phyloP scores from a whole-genome alignment of 140 eudicot genomes.

The Ambrosia hybrid region DNA sequence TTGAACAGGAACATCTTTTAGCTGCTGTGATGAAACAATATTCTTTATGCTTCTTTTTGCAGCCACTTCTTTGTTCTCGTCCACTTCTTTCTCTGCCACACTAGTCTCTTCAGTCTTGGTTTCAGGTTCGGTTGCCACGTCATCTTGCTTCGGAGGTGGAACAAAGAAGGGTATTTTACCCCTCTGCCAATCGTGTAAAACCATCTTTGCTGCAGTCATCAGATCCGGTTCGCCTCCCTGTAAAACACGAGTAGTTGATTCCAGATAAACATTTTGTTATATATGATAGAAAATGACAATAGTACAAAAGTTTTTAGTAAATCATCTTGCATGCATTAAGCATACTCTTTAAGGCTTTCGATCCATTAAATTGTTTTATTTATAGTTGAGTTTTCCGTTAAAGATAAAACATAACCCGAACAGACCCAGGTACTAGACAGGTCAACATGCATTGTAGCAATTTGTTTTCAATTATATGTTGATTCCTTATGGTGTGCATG shows the following conservation, averaged over 20 bases:
- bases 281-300: background rate
- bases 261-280: background rate
- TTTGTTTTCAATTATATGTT: no score
- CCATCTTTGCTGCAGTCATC: conserved; percentile 97
- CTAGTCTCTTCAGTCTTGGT: conserved; percentile 19
- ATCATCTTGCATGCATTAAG: background rate
- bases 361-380: background rate
- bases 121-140: conserved; percentile 23
- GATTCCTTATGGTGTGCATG: background rate
- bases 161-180: conserved; percentile 97
- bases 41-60: conserved; percentile 70
- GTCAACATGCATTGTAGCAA: no score
- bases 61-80: conserved; percentile 49
- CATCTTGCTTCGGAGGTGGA: conserved; percentile 79
- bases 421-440: background rate
- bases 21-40: conserved; percentile 72
- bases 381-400: background rate
- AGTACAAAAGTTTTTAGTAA: background rate
- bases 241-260: background rate
- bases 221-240: conserved; percentile 98
- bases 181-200: conserved; percentile 98
- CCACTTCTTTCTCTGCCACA: conserved; percentile 36
- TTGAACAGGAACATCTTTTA: conserved; percentile 79
- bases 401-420: background rate
- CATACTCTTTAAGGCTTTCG: background rate